Evolutionary conservation across 2,329 filamentous ascomycete species (phyloP).

Genomic region (Thermothelomyces thermophilus): DNA sequence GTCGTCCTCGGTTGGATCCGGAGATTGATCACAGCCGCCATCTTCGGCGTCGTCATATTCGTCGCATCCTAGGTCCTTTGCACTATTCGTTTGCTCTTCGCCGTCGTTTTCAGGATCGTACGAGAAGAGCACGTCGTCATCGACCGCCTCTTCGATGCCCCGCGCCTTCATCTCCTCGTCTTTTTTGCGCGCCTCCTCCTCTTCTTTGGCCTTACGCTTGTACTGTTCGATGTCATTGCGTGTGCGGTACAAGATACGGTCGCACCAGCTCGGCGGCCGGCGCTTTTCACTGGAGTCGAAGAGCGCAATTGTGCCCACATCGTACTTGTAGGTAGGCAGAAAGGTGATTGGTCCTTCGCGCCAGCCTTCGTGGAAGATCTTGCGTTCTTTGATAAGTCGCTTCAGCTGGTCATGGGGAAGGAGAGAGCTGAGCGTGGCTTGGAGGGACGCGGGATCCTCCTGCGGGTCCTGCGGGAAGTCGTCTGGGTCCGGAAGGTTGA

Average conservation of each 20-base stretch:
- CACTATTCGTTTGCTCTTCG: conserved; percentile 36
- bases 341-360: conserved; percentile 82
- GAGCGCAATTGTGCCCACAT: conserved; percentile 82
- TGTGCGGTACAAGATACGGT: conserved; percentile 83
- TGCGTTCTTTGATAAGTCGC: conserved; percentile 65
- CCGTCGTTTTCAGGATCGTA: conserved; percentile 77
- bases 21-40: conserved; percentile 41
- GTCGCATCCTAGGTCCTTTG: conserved; percentile 52
- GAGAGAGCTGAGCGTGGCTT: conserved; percentile 80
- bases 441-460: conserved; percentile 76
- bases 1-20: conserved; percentile 53
- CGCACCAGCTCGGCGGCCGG: conserved; percentile 91
- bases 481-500: conserved; percentile 53
- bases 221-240: conserved; percentile 61
- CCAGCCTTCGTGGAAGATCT: conserved; percentile 88
- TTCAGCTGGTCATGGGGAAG: conserved; percentile 84
- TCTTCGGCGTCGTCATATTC: conserved; percentile 52
- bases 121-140: conserved; percentile 83
- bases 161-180: conserved; percentile 81
- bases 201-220: conserved; percentile 56
- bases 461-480: conserved; percentile 61
- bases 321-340: conserved; percentile 95
- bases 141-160: conserved; percentile 64
- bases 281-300: conserved; percentile 97
- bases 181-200: conserved; percentile 59